Evolutionary conservation across 768 basidiomycete species (phyloP).

Genomic region (Nevesoporus exiguus): DNA sequence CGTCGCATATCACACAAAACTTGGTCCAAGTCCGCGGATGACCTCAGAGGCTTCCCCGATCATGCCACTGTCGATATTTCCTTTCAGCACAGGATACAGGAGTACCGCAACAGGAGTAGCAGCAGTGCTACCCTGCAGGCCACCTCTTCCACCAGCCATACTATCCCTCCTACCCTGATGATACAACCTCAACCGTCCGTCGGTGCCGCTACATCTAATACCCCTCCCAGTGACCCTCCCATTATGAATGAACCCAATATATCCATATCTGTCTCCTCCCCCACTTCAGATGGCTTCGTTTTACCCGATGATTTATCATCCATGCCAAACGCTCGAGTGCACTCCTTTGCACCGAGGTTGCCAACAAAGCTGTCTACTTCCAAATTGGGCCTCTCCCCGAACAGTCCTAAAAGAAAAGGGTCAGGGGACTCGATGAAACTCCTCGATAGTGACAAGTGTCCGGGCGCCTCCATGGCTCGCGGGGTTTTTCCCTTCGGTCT

Average conservation of each 20-base stretch:
- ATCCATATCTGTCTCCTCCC: slow-evolving; percentile 49
- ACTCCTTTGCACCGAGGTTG: slow-evolving; percentile 68
- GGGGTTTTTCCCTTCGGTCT: slow-evolving; percentile 33
- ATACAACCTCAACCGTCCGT: slow-evolving; percentile 44
- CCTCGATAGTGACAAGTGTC: slow-evolving; percentile 30
- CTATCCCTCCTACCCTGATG: slow-evolving; percentile 28
- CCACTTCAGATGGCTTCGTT: slow-evolving; percentile 36
- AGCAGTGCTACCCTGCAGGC: slow-evolving; percentile 51
- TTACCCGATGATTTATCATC: slow-evolving; percentile 35
- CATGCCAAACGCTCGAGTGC: slow-evolving; percentile 57
- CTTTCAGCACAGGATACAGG: slow-evolving; percentile 58
- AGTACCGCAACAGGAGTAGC: slow-evolving; percentile 61
- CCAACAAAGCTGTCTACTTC: slow-evolving; percentile 64
- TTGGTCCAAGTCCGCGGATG: slow-evolving; percentile 81
- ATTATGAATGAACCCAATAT: slow-evolving; percentile 32
- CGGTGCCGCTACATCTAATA: slow-evolving; percentile 15
- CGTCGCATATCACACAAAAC: slow-evolving; percentile 64
- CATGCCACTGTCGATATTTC: slow-evolving; percentile 40
- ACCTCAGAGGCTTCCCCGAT: slow-evolving; percentile 56
- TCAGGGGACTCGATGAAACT: slow-evolving; percentile 35
- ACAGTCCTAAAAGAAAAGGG: slow-evolving; percentile 57
- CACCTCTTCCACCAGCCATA: slow-evolving; percentile 28
- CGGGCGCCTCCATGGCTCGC: slow-evolving; percentile 13
- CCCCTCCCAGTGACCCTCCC: slow-evolving; percentile 19
- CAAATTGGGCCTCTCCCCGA: slow-evolving; percentile 41